A percentile compares a stretch with the other conserved stretches of the same genome.
Evolutionary conservation across 2,329 filamentous ascomycete species (phyloP).

Genomic region (Hymenotorrendiella dingleyae): DNA sequence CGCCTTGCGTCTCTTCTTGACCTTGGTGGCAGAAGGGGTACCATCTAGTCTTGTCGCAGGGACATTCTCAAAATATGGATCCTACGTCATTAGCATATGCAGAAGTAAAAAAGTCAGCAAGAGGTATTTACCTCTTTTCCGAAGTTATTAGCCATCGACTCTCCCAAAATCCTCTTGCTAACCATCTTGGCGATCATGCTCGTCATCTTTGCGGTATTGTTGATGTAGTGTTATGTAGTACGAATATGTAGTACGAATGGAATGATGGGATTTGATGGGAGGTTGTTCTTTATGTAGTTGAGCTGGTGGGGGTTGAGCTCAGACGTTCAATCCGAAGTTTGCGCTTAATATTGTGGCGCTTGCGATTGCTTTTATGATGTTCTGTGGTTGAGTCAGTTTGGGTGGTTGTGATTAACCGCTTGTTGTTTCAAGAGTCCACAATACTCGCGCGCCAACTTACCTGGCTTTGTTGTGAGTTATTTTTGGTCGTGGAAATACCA

Average conservation of each 20-base stretch:
- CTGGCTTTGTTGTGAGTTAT: too few relatives aligned
- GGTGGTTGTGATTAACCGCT: too few relatives aligned
- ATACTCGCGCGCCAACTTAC: too few relatives aligned
- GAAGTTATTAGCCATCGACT: slow-evolving; percentile 51
- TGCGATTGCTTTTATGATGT: too few relatives aligned
- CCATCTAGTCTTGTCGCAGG: slow-evolving; percentile 65
- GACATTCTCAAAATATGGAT: slow-evolving; percentile 84
- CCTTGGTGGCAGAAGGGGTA: slow-evolving; percentile 57
- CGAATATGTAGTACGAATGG: neutral
- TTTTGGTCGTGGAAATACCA: too few relatives aligned
- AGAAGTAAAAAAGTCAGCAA: slow-evolving; percentile 11
- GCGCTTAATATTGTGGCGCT: too few relatives aligned
- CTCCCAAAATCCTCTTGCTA: slow-evolving; percentile 51
- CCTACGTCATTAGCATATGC: slow-evolving; percentile 43
- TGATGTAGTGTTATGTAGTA: too few relatives aligned
- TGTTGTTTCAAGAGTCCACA: too few relatives aligned
- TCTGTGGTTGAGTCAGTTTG: too few relatives aligned
- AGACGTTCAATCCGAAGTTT: too few relatives aligned
- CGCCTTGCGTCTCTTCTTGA: slow-evolving; percentile 80
- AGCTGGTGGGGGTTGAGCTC: too few relatives aligned
- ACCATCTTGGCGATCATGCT: slow-evolving; percentile 47
- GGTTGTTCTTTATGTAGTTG: too few relatives aligned
- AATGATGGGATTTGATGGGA: neutral
- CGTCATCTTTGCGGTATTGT: slow-evolving; percentile 40
- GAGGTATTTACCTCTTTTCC: slow-evolving; percentile 52